Base-by-base conservation (phyloP, 2,329 filamentous ascomycete species). In the Fusarium sp. region DNA sequence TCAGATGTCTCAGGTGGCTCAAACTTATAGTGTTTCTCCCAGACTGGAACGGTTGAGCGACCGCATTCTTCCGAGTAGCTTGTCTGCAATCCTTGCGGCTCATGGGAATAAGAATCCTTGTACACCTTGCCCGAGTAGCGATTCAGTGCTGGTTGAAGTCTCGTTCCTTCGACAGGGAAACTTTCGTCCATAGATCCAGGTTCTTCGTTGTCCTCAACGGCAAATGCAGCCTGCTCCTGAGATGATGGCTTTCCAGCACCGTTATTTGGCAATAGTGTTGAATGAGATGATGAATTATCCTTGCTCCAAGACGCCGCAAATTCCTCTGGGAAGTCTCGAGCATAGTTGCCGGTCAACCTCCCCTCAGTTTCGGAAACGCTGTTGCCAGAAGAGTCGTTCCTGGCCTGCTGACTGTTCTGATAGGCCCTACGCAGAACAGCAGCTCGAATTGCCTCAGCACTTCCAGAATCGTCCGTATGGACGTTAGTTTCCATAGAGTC, bases 271-370 rank as follows among this genome's bases (percentile, higher is more conserved):
- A 72, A 59, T 8, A 79, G 51, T 3, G 73, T 66, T 5, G 75
- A 69, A 25, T 75, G 74, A 2, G 74, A 75, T 5, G 63, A 12
- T 6, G 76, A 77, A 18, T 77, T 73, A 11, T 70, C 49, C 9
- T 62, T 69, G 42, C 75, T 78, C 85, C 85, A 86, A 2, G 80
- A 80, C 7, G 74, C 73, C 1, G 80, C 70, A 57, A 85, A 86
- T 5, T 87, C 85, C 61, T 87, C 84, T 1, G 85, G 84, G 61
- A 87, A 87, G 72, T 87, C 86, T 32, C 81, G 82, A 11, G 77
- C 76, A 64, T 82, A 87, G 66, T 83, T 85, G 6, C 85, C 85
- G 11, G 83, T 85, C 50, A 87, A 60, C 12, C 34, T 43, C n/a
- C 60, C 43, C 20, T 64, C 51, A 21, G 42, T 28, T 55, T 42